phyloP scores from a whole-genome alignment of 345 rosid genomes.

The Carallia pectinifolia region DNA sequence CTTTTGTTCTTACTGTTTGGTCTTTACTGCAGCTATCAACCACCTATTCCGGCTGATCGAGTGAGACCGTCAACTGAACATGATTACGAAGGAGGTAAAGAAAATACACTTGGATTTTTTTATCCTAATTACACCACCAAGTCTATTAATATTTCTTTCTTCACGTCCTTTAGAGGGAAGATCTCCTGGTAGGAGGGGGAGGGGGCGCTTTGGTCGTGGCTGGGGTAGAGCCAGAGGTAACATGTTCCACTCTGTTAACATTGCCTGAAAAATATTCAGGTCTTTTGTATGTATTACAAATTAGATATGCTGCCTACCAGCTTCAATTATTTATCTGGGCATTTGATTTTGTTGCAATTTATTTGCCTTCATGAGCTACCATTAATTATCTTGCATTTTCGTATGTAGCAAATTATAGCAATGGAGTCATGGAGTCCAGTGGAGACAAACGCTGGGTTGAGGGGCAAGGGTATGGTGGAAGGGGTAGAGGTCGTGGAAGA shows the following conservation, averaged over 20 bases:
- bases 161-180: conserved; percentile 19
- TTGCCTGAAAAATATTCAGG: background rate
- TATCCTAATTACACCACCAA: background rate
- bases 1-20: background rate
- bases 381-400: background rate
- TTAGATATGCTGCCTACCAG: background rate
- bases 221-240: conserved; percentile 29
- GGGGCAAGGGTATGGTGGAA: conserved; percentile 11
- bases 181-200: conserved; percentile 16
- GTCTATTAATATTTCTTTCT: background rate
- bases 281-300: background rate
- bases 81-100: conserved; percentile 30
- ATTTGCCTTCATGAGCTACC: background rate
- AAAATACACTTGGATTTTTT: background rate
- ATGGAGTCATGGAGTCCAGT: conserved; percentile 24
- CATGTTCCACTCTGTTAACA: background rate
- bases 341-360: background rate
- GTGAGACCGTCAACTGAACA: conserved; percentile 29
- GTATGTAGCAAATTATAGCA: conserved; percentile 14
- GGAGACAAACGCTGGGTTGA: conserved; percentile 25
- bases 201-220: conserved; percentile 14
- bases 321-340: too few species aligned
- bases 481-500: conserved; percentile 25
- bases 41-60: conserved; percentile 35
- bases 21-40: conserved; percentile 25